phyloP scores from a whole-genome alignment of 495 filamentous ascomycete species.

The Neurospora hispaniola region DNA sequence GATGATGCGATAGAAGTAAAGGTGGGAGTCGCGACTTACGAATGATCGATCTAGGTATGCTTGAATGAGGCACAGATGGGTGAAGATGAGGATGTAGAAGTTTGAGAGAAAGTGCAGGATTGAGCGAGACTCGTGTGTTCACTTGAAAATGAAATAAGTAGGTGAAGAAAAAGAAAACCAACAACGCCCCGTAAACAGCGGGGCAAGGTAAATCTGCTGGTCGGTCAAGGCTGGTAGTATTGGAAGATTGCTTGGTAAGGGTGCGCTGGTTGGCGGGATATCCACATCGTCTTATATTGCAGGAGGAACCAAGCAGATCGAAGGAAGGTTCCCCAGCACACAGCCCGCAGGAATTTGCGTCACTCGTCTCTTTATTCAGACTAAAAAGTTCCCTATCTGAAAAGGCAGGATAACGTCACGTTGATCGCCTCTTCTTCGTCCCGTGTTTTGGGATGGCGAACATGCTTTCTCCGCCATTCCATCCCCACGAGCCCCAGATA shows the following conservation, averaged over 20 bases:
- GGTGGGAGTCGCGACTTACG: neutral
- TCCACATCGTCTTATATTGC: constrained; percentile 11
- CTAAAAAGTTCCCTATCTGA: neutral
- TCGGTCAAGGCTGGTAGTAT: constrained; percentile 1
- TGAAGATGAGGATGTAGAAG: neutral
- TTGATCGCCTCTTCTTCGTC: neutral
- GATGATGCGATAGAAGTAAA: neutral
- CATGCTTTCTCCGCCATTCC: neutral
- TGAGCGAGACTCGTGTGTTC: neutral
- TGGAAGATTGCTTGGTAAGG: neutral
- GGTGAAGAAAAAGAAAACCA: neutral
- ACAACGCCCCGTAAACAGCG: neutral
- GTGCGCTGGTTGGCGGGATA: constrained; percentile 16
- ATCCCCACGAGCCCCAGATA: neutral
- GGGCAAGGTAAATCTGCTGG: constrained; percentile 1
- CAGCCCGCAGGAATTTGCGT: neutral
- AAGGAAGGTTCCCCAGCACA: neutral
- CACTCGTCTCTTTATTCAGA: neutral
- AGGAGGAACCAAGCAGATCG: neutral
- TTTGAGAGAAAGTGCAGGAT: neutral
- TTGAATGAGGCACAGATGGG: neutral
- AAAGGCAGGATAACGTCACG: neutral
- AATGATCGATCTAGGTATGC: neutral
- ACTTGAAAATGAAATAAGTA: neutral
- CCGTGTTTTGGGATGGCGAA: neutral